These are phyloP conservation scores for Rhododendron ferrugineum DNA, from an alignment of 148 eudicot species.

Conservation along the genomic window DNA sequence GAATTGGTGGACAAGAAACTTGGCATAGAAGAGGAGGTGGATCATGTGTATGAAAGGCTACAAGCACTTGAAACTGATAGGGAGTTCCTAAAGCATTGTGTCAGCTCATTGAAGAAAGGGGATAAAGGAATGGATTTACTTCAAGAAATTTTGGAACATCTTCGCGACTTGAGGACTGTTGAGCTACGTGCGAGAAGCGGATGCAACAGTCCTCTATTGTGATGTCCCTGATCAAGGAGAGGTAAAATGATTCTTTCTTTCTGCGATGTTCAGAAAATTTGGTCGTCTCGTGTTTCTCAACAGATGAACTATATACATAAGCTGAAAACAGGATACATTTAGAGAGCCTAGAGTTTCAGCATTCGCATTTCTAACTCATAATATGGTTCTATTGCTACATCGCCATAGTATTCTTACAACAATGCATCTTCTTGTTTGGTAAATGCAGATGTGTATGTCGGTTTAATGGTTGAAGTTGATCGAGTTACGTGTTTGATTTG, in stretches of 20 bases:
- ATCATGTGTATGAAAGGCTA: slow-evolving; percentile 71
- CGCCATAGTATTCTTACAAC: background rate
- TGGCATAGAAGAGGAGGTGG: slow-evolving; percentile 70
- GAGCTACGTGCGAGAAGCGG: slow-evolving; percentile 41
- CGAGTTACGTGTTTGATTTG: background rate
- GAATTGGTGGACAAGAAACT: slow-evolving; percentile 56
- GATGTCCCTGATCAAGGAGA: background rate
- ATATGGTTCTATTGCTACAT: background rate
- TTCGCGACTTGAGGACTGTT: slow-evolving; percentile 71
- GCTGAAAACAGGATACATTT: background rate
- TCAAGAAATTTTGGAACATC: slow-evolving; percentile 78
- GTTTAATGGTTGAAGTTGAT: no score
- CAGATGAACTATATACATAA: background rate
- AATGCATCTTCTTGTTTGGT: background rate
- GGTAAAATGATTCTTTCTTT: background rate
- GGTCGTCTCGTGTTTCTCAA: background rate
- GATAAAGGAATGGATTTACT: slow-evolving; percentile 84
- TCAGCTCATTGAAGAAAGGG: slow-evolving; percentile 85
- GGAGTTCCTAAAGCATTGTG: slow-evolving; percentile 81
- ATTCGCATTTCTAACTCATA: background rate
- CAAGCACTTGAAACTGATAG: slow-evolving; percentile 81
- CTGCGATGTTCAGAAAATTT: background rate
- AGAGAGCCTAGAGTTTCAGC: background rate
- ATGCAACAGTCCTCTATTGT: slow-evolving; percentile 1
- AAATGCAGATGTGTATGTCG: background rate